These are phyloP conservation scores for Amanita exitialis DNA, from an alignment of 768 basidiomycete genomes.

Conservation along the genomic window DNA sequence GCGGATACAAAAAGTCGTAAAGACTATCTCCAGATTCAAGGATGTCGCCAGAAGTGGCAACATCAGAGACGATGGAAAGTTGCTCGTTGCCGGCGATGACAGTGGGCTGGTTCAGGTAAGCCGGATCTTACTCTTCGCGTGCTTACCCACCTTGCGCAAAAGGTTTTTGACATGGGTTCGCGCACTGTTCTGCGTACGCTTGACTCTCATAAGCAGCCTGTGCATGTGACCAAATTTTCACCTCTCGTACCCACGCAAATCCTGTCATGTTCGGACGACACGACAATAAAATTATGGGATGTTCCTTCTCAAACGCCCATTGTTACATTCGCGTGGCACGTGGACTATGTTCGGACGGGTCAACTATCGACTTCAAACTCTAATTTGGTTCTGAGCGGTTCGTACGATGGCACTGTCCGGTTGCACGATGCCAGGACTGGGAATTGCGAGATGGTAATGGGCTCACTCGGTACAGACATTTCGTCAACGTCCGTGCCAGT, in stretches of 20 bases:
- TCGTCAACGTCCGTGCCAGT: conserved; percentile 50
- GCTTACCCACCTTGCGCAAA: neutral
- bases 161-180: conserved; percentile 91
- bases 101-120: conserved; percentile 75
- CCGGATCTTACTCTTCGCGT: conserved; percentile 5
- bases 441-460: conserved; percentile 78
- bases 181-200: conserved; percentile 89
- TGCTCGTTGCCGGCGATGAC: conserved; percentile 93
- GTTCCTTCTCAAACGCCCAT: conserved; percentile 80
- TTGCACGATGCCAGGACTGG: conserved; percentile 84
- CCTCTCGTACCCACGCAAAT: conserved; percentile 70
- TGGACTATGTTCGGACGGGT: conserved; percentile 94
- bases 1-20: conserved; percentile 90
- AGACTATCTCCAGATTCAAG: conserved; percentile 95
- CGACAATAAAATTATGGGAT: conserved; percentile 91
- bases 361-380: conserved; percentile 79
- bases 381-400: conserved; percentile 81
- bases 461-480: conserved; percentile 23
- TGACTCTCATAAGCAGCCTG: conserved; percentile 91
- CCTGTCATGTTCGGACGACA: conserved; percentile 94
- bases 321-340: conserved; percentile 74
- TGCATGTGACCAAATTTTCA: conserved; percentile 92
- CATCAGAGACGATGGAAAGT: conserved; percentile 88
- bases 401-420: conserved; percentile 87
- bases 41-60: conserved; percentile 86